Evolutionary conservation across 106 monocot genomes (phyloP).

Genomic region (Amphibolis antarctica): DNA sequence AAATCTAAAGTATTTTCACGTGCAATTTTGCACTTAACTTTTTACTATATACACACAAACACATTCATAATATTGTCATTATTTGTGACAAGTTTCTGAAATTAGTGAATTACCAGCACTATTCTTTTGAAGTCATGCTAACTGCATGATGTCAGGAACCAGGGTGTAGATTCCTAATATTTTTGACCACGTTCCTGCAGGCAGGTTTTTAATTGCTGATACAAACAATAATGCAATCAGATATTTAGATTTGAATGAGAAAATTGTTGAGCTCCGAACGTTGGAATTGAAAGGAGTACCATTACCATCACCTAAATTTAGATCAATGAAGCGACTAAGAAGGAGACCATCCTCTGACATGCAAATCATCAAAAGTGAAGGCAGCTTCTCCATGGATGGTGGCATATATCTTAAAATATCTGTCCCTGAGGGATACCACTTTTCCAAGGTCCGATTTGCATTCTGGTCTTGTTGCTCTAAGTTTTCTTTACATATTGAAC

Average conservation of each 20-base stretch:
- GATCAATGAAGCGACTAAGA: slow-evolving; percentile 56
- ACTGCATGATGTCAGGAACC: no score
- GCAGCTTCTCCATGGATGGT: slow-evolving; percentile 58
- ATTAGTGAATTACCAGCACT: neutral
- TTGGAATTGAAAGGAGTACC: slow-evolving; percentile 71
- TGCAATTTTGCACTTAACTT: no score
- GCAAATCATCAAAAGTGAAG: slow-evolving; percentile 43
- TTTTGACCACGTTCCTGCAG: slow-evolving; percentile 27
- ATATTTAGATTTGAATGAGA: slow-evolving; percentile 60
- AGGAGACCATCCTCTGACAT: slow-evolving; percentile 51
- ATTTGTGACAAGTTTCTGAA: neutral
- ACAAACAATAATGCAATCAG: slow-evolving; percentile 81
- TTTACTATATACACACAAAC: no score
- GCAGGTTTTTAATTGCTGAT: slow-evolving; percentile 85
- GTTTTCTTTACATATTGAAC: neutral
- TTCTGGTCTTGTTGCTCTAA: neutral
- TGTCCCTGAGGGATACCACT: slow-evolving; percentile 74
- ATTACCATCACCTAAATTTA: slow-evolving; percentile 45
- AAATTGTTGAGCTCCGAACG: slow-evolving; percentile 39
- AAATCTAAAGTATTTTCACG: no score
- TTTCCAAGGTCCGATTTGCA: slow-evolving; percentile 64
- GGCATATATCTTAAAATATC: slow-evolving; percentile 44
- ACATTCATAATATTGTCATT: no score
- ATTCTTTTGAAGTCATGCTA: neutral
- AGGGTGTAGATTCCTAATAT: neutral